Percentiles rank a stretch among this genome's conserved stretches.
Evolutionary conservation across 345 rosid species (phyloP).

Genomic region (Sisymbrium altissimum): DNA sequence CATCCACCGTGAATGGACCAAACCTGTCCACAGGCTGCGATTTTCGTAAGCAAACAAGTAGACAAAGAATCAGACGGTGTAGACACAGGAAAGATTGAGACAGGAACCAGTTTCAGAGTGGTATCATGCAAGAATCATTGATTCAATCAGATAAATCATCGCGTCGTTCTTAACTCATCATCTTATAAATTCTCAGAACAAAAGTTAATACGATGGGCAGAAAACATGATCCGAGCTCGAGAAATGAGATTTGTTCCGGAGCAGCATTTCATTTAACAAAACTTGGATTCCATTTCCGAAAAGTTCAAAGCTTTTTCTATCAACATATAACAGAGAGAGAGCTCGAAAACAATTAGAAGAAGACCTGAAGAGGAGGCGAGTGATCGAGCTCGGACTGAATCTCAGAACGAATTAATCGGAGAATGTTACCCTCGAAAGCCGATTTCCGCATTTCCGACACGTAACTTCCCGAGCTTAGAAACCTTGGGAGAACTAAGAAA

Average conservation of each 20-base stretch:
- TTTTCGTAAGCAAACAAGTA: not conserved
- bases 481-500: not conserved
- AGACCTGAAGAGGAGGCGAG: slow-evolving; percentile 37
- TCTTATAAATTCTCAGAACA: not conserved
- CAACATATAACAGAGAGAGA: not conserved
- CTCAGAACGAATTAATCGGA: slow-evolving; percentile 59
- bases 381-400: slow-evolving; percentile 66
- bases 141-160: not conserved
- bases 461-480: slow-evolving; percentile 43
- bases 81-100: not conserved
- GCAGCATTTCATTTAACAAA: not conserved
- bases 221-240: not conserved
- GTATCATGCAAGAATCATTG: not conserved
- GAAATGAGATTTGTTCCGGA: not conserved
- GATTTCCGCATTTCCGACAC: slow-evolving; percentile 68
- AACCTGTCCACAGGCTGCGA: slow-evolving; percentile 50
- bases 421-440: slow-evolving; percentile 65
- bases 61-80: not conserved
- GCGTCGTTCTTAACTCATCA: not conserved
- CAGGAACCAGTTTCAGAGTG: not conserved
- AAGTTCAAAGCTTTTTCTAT: not conserved
- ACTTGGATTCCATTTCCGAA: not conserved
- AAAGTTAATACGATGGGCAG: not conserved
- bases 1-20: slow-evolving; percentile 55
- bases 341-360: not conserved